phyloP scores from a whole-genome alignment of 208 protist species.

The Lotmaria passim region DNA sequence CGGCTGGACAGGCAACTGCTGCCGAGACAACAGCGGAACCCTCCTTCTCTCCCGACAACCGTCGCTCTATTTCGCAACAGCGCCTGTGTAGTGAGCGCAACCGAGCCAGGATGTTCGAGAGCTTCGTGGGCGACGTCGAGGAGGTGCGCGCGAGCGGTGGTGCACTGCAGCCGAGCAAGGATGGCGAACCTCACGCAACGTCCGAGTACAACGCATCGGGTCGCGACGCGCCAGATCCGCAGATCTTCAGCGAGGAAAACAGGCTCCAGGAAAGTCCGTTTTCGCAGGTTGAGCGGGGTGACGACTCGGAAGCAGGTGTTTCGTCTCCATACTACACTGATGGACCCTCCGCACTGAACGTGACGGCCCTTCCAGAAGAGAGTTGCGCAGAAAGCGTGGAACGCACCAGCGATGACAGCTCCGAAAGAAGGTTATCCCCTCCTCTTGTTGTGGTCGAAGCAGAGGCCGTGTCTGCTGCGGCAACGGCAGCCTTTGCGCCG shows the following conservation, averaged over 20 bases:
- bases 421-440: no score
- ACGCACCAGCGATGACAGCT: background rate
- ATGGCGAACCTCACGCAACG: background rate
- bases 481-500: background rate
- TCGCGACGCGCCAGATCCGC: conserved; percentile 28
- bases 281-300: background rate
- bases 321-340: background rate
- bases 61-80: conserved; percentile 7
- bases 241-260: conserved; percentile 8
- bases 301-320: background rate
- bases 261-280: background rate
- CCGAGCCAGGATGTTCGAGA: conserved; percentile 7
- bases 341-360: background rate
- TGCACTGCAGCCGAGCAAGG: background rate
- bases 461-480: background rate
- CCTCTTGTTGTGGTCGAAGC: no score
- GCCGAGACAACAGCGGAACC: background rate
- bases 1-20: background rate
- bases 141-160: background rate
- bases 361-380: background rate
- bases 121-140: conserved; percentile 4
- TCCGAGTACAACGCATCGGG: conserved; percentile 11
- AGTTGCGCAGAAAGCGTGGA: background rate
- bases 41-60: background rate
- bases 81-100: conserved; percentile 21